Base-by-base conservation (phyloP, 2,329 filamentous ascomycete species). In the Blastomyces gilchristii region DNA sequence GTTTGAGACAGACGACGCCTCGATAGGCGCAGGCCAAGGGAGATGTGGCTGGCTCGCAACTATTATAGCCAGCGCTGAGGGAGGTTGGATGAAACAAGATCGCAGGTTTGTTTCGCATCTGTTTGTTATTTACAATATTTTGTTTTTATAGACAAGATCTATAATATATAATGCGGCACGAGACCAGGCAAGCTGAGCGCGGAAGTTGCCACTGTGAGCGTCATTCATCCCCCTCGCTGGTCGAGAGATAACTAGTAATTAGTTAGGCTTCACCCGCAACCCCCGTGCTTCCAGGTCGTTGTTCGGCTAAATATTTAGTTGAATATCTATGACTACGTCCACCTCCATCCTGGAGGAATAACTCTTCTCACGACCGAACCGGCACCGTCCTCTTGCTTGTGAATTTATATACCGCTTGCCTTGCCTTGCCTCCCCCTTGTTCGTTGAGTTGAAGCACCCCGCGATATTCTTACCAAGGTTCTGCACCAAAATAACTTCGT, bases 221-320 rank as follows among this genome's bases (percentile, higher is more conserved):
- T 54, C 28, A 54, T 37, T 7, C 3, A 49, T 49, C n/a, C 45
- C 18, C 45, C 6, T 47, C 45, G 45, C 45, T 47, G 45, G 45
- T 47, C 45, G 52, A 54, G 16, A 39, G 53, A 31, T 31, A 31
- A 9, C 34, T 28, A 41, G 34, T 9, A 37, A n/a, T 41, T 39
- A 50, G 18, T 58, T 25, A 58, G 53, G 53, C 53, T 31, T 22
- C 53, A 54, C 14, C 52, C 25, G 6, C 34, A 37, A 47, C 45
- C 52, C 22, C 25, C 1, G 28, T 31, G 11, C 18, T 53, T 14
- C 25, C 31, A 53, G 50, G 6, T 53, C 50, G 25, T 22, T 31
- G 50, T 53, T 53, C 22, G 50, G 50, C 50, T 53, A 54, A 37
- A 41, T 57, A 57, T 39, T 39, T 39, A 43, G 37, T 58, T 28